A percentile compares a stretch with the other conserved stretches of the same genome.
Conservation (phyloP, 805 yeast genomes). For the Starmerella gropengiesseri region DNA sequence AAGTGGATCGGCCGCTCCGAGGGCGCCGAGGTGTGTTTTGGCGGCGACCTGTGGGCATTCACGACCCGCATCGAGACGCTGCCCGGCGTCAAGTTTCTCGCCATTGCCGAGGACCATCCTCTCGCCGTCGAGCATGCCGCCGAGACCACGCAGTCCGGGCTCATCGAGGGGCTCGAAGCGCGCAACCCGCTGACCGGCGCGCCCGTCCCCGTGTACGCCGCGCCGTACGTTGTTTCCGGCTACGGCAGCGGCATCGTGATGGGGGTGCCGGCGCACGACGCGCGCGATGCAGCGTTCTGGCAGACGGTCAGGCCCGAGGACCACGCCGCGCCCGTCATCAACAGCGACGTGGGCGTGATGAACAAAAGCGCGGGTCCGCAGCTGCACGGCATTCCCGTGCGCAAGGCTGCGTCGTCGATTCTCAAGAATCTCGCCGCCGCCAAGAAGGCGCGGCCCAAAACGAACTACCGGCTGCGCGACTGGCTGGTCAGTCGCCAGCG, state of each 20-base stretch:
- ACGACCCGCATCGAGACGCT: slow-evolving; percentile 90
- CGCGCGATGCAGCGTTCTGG: slow-evolving; percentile 80
- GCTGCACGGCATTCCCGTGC: slow-evolving; percentile 38
- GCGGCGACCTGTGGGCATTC: slow-evolving; percentile 41
- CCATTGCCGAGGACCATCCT: slow-evolving; percentile 64
- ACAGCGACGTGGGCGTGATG: slow-evolving; percentile 33
- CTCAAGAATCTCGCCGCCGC: slow-evolving; percentile 33
- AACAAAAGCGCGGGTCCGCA: slow-evolving; percentile 39
- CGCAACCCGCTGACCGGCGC: slow-evolving; percentile 47
- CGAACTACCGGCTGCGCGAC: slow-evolving; percentile 64
- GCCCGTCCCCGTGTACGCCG: slow-evolving; percentile 65
- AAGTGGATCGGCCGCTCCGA: slow-evolving; percentile 88
- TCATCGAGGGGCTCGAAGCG: slow-evolving; percentile 34
- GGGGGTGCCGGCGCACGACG: slow-evolving; percentile 96
- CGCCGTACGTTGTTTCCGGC: slow-evolving; percentile 75
- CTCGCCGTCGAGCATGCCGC: slow-evolving; percentile 36
- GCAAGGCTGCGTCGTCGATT: slow-evolving; percentile 44
- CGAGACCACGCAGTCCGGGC: slow-evolving; percentile 37
- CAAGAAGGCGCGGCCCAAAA: slow-evolving; percentile 38
- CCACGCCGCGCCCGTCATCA: slow-evolving; percentile 28
- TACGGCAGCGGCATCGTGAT: slow-evolving; percentile 93
- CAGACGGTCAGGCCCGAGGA: slow-evolving; percentile 31
- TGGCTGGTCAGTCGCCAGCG: slow-evolving; percentile 94
- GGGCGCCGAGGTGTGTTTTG: slow-evolving; percentile 62
- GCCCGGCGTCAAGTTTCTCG: slow-evolving; percentile 70